These are phyloP conservation scores for Fraxinus nigra DNA, from an alignment of 305 asterid species.

Conservation along the genomic window DNA sequence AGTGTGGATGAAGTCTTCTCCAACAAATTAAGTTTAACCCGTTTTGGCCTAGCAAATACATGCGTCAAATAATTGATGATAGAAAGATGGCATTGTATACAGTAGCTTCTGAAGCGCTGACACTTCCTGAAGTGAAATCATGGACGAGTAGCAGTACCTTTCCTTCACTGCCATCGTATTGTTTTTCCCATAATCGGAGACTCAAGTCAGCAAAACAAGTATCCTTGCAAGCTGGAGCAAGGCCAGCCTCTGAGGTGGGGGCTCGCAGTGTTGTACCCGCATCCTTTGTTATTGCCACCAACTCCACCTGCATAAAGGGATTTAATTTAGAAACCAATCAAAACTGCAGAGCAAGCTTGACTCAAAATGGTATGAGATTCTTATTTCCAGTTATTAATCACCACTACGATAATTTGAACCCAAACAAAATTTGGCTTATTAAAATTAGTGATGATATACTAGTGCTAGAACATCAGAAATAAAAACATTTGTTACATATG, in stretches of 20 bases:
- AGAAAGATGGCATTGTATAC: background rate
- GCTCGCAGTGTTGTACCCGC: slow-evolving; percentile 86
- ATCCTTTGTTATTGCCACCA: slow-evolving; percentile 72
- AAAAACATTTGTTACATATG: background rate
- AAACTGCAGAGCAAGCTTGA: background rate
- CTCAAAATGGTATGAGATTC: background rate
- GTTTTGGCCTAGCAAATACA: background rate
- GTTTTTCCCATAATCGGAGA: slow-evolving; percentile 60
- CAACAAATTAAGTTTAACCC: background rate
- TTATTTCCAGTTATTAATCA: background rate
- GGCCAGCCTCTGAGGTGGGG: slow-evolving; percentile 83
- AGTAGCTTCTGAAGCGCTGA: background rate
- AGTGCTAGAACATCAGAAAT: background rate
- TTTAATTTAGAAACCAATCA: slow-evolving; percentile 14
- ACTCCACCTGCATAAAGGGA: slow-evolving; percentile 55
- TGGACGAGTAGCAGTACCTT: slow-evolving; percentile 48
- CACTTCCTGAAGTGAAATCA: background rate
- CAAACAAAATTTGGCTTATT: background rate
- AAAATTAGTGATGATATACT: background rate
- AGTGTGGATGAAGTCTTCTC: background rate
- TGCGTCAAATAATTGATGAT: background rate
- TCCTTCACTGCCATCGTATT: slow-evolving; percentile 65
- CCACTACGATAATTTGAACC: background rate
- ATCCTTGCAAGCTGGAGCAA: slow-evolving; percentile 88
- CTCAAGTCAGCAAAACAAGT: slow-evolving; percentile 73